phyloP scores from a whole-genome alignment of 1,139 yeast genomes.

The Yamadazyma taylorii region DNA sequence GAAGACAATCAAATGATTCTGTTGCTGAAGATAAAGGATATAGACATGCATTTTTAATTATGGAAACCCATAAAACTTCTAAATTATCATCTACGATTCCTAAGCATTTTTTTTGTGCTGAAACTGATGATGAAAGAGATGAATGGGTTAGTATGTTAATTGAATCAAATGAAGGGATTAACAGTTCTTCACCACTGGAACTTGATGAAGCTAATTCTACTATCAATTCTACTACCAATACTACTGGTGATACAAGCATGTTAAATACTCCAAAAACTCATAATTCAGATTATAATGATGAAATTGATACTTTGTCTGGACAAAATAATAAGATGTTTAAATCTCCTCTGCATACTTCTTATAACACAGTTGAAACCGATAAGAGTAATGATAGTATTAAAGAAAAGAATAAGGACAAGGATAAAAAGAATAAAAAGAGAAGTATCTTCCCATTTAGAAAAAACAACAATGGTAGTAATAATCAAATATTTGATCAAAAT shows the following conservation, averaged over 20 bases:
- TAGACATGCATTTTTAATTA: conserved; percentile 72
- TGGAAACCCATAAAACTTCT: conserved; percentile 60
- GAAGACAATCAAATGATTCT: conserved; percentile 57
- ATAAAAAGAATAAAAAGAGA: conserved; percentile 51
- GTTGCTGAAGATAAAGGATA: conserved; percentile 72
- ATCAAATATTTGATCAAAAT: conserved; percentile 8
- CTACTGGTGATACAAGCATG: conserved; percentile 4
- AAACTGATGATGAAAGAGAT: conserved; percentile 76
- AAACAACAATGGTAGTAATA: conserved; percentile 5
- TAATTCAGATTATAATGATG: conserved; percentile 16
- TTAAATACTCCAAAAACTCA: conserved; percentile 9
- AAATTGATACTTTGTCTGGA: conserved; percentile 14
- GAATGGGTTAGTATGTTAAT: conserved; percentile 68
- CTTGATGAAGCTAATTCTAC: not conserved
- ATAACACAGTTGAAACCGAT: conserved; percentile 9
- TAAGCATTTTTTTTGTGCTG: conserved; percentile 79
- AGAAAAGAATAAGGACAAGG: conserved; percentile 27
- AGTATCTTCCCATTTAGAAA: conserved; percentile 60
- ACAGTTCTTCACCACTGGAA: conserved; percentile 1
- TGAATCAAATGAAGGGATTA: conserved; percentile 29
- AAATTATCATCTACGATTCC: conserved; percentile 52
- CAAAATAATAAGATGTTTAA: conserved; percentile 7
- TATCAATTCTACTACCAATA: conserved; percentile 4
- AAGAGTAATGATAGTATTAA: not conserved
- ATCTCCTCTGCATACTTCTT: conserved; percentile 16